Percentiles rank a stretch among this genome's conserved stretches.
Conservation (phyloP, 805 yeast genomes). For the Wickerhamomyces bisporus region DNA sequence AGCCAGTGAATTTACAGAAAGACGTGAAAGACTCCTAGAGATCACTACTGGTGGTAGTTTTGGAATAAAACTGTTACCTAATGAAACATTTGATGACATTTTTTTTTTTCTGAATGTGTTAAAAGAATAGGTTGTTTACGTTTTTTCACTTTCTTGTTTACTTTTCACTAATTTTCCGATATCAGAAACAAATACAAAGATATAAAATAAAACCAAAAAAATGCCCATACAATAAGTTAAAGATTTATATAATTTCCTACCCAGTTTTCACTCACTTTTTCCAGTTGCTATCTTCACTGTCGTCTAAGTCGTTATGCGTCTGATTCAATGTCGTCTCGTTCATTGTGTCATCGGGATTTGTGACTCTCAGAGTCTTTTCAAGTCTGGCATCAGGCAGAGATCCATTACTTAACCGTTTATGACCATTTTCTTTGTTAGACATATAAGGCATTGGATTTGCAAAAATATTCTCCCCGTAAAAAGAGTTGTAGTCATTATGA, state of each 20-base stretch:
- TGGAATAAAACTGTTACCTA: slow-evolving; percentile 20
- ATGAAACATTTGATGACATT: slow-evolving; percentile 6
- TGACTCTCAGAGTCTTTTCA: slow-evolving; percentile 45
- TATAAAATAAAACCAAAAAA: no score
- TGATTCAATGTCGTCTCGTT: slow-evolving; percentile 12
- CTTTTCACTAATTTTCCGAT: no score
- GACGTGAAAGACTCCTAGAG: slow-evolving; percentile 12
- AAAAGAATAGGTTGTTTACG: background rate
- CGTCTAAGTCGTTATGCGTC: background rate
- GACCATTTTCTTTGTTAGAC: slow-evolving; percentile 31
- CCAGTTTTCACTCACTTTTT: no score
- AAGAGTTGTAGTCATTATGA: slow-evolving; percentile 1
- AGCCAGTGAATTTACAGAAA: slow-evolving; percentile 15
- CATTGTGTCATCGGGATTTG: slow-evolving; percentile 34
- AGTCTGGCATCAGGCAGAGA: slow-evolving; percentile 48
- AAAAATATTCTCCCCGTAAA: background rate
- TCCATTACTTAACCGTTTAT: slow-evolving; percentile 48
- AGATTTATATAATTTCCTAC: background rate
- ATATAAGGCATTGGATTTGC: slow-evolving; percentile 13
- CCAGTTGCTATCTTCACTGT: slow-evolving; percentile 5
- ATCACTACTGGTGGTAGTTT: slow-evolving; percentile 10
- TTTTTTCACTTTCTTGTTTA: background rate
- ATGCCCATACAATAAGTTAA: background rate
- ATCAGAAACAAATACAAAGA: no score
- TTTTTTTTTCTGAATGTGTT: background rate